Evolutionary conservation across 2,329 filamentous ascomycete species (phyloP).

Genomic region (Fusarium tanahbumbuense): DNA sequence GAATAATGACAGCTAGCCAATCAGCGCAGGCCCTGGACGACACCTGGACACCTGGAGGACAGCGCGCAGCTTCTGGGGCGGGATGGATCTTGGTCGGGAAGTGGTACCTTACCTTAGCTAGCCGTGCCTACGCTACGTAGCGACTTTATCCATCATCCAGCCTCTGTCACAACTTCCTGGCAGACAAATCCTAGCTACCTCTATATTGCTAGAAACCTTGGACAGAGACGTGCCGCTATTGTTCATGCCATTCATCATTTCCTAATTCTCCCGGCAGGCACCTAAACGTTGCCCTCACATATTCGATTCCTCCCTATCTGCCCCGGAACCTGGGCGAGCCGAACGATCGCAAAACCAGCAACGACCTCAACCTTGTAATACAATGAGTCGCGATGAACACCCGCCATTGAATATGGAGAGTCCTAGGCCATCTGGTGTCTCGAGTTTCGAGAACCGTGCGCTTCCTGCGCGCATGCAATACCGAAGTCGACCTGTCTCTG

Average conservation of each 20-base stretch:
- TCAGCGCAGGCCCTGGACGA: constrained; percentile 41
- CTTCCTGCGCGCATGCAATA: constrained; percentile 66
- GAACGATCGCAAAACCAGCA: constrained; percentile 26
- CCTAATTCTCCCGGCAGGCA: background rate
- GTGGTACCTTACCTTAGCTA: constrained; percentile 37
- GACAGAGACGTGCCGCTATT: constrained; percentile 29
- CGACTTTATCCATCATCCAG: constrained; percentile 36
- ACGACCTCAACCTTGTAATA: constrained; percentile 39
- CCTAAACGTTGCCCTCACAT: constrained; percentile 14
- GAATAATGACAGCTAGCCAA: constrained; percentile 39
- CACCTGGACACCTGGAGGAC: constrained; percentile 48
- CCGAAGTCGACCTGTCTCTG: constrained; percentile 73
- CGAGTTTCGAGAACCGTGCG: constrained; percentile 38
- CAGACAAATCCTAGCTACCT: constrained; percentile 10
- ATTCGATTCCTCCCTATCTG: constrained; percentile 1
- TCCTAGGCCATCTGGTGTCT: constrained; percentile 33
- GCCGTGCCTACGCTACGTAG: constrained; percentile 23
- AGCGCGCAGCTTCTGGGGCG: constrained; percentile 36
- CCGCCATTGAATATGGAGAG: constrained; percentile 44
- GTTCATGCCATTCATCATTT: constrained; percentile 12
- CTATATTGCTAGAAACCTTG: constrained; percentile 10
- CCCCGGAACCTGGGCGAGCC: constrained; percentile 17
- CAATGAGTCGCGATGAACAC: constrained; percentile 51
- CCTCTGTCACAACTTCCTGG: constrained; percentile 21
- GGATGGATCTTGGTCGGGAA: constrained; percentile 23